Percentiles rank a stretch among this genome's conserved stretches.
Conservation (phyloP, 805 yeast species). For the Nakazawaea wyomingensis region DNA sequence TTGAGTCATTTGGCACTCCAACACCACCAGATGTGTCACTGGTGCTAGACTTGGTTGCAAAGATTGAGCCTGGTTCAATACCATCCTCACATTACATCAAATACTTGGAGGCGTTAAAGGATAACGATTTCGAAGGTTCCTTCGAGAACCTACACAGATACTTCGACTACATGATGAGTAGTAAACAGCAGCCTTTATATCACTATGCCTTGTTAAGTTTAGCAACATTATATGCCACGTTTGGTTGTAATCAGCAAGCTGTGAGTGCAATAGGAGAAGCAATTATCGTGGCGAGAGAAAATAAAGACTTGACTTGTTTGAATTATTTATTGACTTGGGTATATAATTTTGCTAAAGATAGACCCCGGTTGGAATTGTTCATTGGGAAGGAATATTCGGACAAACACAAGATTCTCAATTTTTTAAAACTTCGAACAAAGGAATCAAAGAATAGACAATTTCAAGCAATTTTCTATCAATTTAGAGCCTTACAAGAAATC, state of each 20-base stretch:
- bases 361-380: slow-evolving; percentile 46
- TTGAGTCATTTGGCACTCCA: slow-evolving; percentile 48
- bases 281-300: slow-evolving; percentile 80
- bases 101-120: slow-evolving; percentile 53
- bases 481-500: slow-evolving; percentile 53
- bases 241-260: slow-evolving; percentile 64
- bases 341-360: slow-evolving; percentile 59
- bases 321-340: slow-evolving; percentile 73
- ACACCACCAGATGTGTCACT: slow-evolving; percentile 39
- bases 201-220: slow-evolving; percentile 72
- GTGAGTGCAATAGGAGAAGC: slow-evolving; percentile 81
- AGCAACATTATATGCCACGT: slow-evolving; percentile 67
- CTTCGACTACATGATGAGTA: slow-evolving; percentile 74
- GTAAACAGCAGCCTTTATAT: slow-evolving; percentile 56
- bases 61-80: slow-evolving; percentile 36
- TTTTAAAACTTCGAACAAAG: slow-evolving; percentile 50
- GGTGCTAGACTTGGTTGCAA: slow-evolving; percentile 41
- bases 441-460: slow-evolving; percentile 39
- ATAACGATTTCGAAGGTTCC: slow-evolving; percentile 57
- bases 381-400: slow-evolving; percentile 44
- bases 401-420: slow-evolving; percentile 62
- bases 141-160: slow-evolving; percentile 53
- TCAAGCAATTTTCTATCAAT: slow-evolving; percentile 60
- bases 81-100: slow-evolving; percentile 50
- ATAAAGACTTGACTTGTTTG: slow-evolving; percentile 67